A percentile compares a stretch with the other conserved stretches of the same genome.
Conservation (phyloP, 495 filamentous ascomycete genomes). For the Penicillium chermesinum region DNA sequence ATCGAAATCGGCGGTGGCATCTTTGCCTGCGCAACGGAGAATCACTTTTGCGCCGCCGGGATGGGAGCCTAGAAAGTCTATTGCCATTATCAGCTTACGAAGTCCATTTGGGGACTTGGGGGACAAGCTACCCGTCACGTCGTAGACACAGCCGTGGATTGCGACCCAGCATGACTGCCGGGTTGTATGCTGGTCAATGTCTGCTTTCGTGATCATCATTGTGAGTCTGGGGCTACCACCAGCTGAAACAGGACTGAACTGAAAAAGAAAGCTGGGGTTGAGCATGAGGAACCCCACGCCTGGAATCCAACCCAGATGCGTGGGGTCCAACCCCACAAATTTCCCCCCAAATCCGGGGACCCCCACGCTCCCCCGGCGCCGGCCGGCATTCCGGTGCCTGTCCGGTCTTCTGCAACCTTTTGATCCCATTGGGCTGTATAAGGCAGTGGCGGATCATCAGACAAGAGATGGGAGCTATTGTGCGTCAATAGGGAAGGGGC, state of each 20-base stretch:
- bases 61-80: constrained; percentile 51
- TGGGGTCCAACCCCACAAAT: neutral
- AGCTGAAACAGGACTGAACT: neutral
- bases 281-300: neutral
- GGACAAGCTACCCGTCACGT: constrained; percentile 58
- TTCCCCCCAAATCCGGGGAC: neutral
- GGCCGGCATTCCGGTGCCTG: neutral
- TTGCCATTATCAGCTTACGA: neutral
- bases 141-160: constrained; percentile 69
- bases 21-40: constrained; percentile 79
- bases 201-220: constrained; percentile 31
- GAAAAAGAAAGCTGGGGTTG: neutral
- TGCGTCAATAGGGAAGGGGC: too few species aligned
- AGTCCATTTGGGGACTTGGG: neutral
- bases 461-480: too few species aligned
- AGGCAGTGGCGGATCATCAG: too few species aligned
- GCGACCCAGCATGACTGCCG: constrained; percentile 75
- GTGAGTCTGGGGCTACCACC: neutral
- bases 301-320: neutral
- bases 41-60: constrained; percentile 77
- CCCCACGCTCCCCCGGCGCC: neutral
- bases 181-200: constrained; percentile 63
- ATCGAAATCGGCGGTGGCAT: constrained; percentile 79
- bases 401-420: too few species aligned
- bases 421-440: too few species aligned